Evolutionary conservation across 495 filamentous ascomycete species (phyloP), one percentile per base, ranked within the genome.

Genomic region (Rostrohypoxylon terebratum): DNA sequence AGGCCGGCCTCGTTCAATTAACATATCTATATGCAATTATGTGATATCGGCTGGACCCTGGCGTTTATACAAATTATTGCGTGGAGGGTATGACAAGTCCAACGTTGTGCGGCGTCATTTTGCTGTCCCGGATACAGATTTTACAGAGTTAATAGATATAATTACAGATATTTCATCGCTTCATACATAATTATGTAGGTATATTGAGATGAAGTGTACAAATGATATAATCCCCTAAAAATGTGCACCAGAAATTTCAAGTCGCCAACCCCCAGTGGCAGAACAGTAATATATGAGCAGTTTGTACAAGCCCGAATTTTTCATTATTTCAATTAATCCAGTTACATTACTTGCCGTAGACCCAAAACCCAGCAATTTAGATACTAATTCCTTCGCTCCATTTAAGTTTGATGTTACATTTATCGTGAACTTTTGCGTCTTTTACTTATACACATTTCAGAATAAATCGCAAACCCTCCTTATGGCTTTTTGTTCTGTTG

Each of bases 401-500:
- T 45, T 20, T 23, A 40, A 47, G 25, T 48, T 48, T 66, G 42
- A 65, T 64, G 63, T 54, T 59, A 44, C 48, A 42, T 42, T 11
- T 44, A 47, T 38, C 20, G 57, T 65, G 14, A 50, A 50, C n/a
- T 47, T 51, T 50, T 45, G 53, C 9, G 14, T 57, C 6, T 51
- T 50, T 34, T 45, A 40, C 18, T 72, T 20, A 48, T 67, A 58
- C 50, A 57, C 18, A 42, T 40, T 59, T 42, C 1, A 45, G 11
- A 54, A 16, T 20, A 11, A 45, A 10, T 34, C 8, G n/a, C n/a
- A 16, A 8, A 55, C n/a, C 21, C n/a, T 11, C 4, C 40, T 77
- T 42, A 77, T 59, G 47, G 63, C n/a, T 63, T 71, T 59, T 81
- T 14, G 33, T 59, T 79, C 73, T 82, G 80, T 71, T 82, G 78